A percentile compares a stretch with the other conserved stretches of the same genome.
These are phyloP conservation scores for Excoecaria cochinchinensis DNA, from an alignment of 345 rosid species.

Conservation along the genomic window DNA sequence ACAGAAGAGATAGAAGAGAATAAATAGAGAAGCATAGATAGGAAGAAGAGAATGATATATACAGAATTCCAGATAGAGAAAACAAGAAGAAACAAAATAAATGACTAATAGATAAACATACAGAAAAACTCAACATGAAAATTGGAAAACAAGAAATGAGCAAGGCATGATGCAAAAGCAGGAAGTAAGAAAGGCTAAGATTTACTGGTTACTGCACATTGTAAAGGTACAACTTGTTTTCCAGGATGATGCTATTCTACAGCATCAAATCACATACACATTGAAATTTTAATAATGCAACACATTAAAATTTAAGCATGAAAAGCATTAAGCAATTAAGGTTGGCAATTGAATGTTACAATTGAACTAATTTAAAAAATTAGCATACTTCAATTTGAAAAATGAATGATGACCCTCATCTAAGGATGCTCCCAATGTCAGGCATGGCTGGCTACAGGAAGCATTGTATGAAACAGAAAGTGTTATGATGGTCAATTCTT, in stretches of 20 bases:
- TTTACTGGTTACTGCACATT: neutral
- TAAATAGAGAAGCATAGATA: conserved; percentile 49
- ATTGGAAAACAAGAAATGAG: conserved; percentile 1
- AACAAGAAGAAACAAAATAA: conserved; percentile 27
- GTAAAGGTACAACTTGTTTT: neutral
- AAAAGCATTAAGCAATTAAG: neutral
- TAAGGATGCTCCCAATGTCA: neutral
- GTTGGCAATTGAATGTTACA: neutral
- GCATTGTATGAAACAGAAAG: neutral
- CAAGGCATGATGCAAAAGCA: neutral
- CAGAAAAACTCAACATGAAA: neutral
- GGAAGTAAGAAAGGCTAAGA: neutral
- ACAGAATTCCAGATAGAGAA: conserved; percentile 11
- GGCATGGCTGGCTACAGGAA: neutral
- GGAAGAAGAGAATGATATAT: conserved; percentile 14
- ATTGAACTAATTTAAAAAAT: neutral
- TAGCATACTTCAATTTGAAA: neutral
- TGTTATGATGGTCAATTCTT: neutral
- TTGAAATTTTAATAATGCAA: too few species aligned
- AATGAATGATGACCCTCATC: neutral
- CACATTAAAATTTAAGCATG: neutral
- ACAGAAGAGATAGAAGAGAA: conserved; percentile 58
- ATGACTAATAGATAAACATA: conserved; percentile 3
- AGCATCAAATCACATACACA: neutral
- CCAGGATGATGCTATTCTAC: neutral